Evolutionary conservation across 1,139 yeast genomes (phyloP), one percentile per base, ranked within the genome.

Genomic region (Yamadazyma sp.): DNA sequence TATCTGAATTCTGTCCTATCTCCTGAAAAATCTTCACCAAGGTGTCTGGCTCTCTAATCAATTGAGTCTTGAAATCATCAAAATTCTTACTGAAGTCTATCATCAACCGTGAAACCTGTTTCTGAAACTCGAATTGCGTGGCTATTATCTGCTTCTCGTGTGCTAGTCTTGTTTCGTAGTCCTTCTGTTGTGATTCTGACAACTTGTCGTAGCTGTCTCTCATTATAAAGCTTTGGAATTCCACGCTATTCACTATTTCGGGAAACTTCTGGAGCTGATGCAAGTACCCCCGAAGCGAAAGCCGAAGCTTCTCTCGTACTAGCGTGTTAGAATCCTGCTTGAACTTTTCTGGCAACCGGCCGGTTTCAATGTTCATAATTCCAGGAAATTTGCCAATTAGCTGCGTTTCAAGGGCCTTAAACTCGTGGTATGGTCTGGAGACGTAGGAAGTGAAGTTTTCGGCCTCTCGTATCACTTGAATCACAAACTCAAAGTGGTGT

Each of bases 101-200:
- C 47, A 70, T 64, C 0, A 64, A 57, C 20, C 50, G 53, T 2
- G 73, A 59, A 0, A 95, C 86, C 39, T 84, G 78, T 42, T 76
- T 75, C 51, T 86, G 92, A 52, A 90, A 90, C 51, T 77, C 80
- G 32, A 76, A 57, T 57, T 87, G 95, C 35, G 90, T 89, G 26
- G 72, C 62, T 2, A 78, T 53, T 18, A 89, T 70, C 12, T 71
- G 59, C 28, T 70, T 62, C 54, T 90, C 97, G 42, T 86, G 73
- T 34, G 73, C 69, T 22, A 70, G 57, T 33, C 97, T 68, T 22
- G 66, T 59, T 22, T 70, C 63, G 26, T 78, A 72, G 60, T 90
- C 97, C 1, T 52, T 48, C 24, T 59, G 41, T 39, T 84, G 89
- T 0, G 57, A 62, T 0, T 54, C 45, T 0, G 76, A 43, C 23